A percentile compares a stretch with the other conserved stretches of the same genome.
phyloP scores from a whole-genome alignment of 495 filamentous ascomycete genomes.

The Aspergillus steynii region DNA sequence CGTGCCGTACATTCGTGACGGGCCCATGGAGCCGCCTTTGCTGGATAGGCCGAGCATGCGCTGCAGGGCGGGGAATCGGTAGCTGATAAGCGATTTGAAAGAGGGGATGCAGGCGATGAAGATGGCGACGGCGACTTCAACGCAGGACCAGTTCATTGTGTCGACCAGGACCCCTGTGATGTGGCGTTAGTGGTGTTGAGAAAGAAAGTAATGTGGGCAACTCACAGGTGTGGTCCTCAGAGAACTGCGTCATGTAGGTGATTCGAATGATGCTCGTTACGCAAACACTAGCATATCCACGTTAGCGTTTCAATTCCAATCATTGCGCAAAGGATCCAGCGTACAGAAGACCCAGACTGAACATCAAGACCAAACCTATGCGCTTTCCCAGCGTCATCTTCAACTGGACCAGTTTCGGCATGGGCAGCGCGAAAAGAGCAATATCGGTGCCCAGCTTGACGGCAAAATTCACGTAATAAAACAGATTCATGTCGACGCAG shows the following conservation, averaged over 20 bases:
- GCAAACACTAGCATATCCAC: slow-evolving; percentile 13
- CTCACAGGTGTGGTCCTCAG: slow-evolving; percentile 24
- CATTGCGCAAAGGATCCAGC: slow-evolving; percentile 5
- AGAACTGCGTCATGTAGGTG: slow-evolving; percentile 21
- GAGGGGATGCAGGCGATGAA: slow-evolving; percentile 24
- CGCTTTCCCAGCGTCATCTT: slow-evolving; percentile 31
- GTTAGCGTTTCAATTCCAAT: slow-evolving; percentile 1
- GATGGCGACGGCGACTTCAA: slow-evolving; percentile 22
- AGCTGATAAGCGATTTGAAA: slow-evolving; percentile 21
- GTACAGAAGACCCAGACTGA: slow-evolving; percentile 37
- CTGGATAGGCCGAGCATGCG: slow-evolving; percentile 18
- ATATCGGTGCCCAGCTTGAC: slow-evolving; percentile 36
- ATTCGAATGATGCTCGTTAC: slow-evolving; percentile 26
- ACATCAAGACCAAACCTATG: slow-evolving; percentile 30
- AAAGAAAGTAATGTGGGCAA: neutral
- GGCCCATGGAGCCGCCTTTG: slow-evolving; percentile 10
- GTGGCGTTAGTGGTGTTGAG: neutral
- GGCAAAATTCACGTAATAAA: slow-evolving; percentile 24
- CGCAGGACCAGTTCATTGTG: slow-evolving; percentile 25
- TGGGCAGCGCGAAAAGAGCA: slow-evolving; percentile 32
- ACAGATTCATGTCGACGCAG: slow-evolving; percentile 16
- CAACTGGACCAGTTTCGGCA: slow-evolving; percentile 30
- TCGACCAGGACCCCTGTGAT: slow-evolving; percentile 20
- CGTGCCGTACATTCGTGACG: slow-evolving; percentile 17
- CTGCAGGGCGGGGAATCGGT: slow-evolving; percentile 21